A percentile compares a stretch with the other conserved stretches of the same genome.
Conservation (phyloP, 257 asterid genomes). For the Solanum tarapatanum region DNA sequence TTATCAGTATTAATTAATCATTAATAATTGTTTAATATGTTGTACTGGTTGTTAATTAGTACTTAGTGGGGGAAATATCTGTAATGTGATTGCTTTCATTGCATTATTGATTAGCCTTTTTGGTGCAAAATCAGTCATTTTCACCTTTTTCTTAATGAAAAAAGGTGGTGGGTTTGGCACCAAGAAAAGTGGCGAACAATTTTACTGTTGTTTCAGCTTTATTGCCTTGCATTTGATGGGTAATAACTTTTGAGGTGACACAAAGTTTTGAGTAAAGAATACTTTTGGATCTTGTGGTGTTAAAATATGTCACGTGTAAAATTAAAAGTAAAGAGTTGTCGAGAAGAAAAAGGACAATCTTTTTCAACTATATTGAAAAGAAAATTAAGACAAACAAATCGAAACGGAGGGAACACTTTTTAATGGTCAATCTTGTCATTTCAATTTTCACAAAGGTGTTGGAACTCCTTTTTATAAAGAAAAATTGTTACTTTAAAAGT, state of each 20-base stretch:
- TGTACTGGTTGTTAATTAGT: conserved; percentile 1
- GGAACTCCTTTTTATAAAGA: neutral
- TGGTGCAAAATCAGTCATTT: conserved; percentile 24
- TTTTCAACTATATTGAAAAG: neutral
- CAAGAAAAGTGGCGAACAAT: conserved; percentile 42
- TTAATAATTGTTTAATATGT: neutral
- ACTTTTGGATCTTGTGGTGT: neutral
- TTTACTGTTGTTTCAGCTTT: conserved; percentile 28
- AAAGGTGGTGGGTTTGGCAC: conserved; percentile 45
- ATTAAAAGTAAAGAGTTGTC: too few species aligned
- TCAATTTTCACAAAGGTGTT: neutral
- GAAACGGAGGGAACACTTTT: neutral
- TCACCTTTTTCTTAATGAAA: conserved; percentile 37
- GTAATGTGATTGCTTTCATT: neutral
- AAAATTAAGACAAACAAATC: neutral
- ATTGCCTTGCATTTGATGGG: conserved; percentile 15
- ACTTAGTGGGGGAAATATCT: neutral
- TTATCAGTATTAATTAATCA: conserved; percentile 8
- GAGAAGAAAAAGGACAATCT: too few species aligned
- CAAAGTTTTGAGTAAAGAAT: too few species aligned
- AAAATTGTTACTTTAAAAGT: neutral
- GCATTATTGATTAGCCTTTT: conserved; percentile 7
- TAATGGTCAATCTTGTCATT: neutral
- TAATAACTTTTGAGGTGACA: neutral
- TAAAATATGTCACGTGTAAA: neutral